Conservation (phyloP, 495 filamentous ascomycete species). For the Penicillium pulvis region DNA sequence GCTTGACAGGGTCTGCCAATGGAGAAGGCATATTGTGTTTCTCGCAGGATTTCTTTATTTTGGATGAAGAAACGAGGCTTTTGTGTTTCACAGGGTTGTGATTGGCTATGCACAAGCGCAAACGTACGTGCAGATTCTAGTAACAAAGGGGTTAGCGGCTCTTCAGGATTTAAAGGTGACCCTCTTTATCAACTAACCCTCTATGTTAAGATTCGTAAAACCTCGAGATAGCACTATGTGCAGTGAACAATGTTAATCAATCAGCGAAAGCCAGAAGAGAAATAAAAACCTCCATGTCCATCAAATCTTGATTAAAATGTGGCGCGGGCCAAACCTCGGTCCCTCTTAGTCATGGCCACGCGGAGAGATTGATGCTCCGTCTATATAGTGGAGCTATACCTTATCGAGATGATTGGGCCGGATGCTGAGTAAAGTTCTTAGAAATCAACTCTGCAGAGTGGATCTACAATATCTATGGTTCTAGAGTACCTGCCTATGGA, state of each 20-base stretch:
- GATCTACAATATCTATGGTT: not conserved
- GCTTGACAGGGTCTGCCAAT: slow-evolving; percentile 45
- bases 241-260: not conserved
- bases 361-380: slow-evolving; percentile 30
- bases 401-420: not conserved
- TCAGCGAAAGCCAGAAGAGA: not conserved
- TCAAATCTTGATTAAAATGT: not conserved
- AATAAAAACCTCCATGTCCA: not conserved
- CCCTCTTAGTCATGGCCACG: slow-evolving; percentile 16
- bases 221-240: not conserved
- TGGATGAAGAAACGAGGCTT: not conserved
- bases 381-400: slow-evolving; percentile 1
- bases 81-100: not conserved
- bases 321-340: not conserved
- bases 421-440: not conserved
- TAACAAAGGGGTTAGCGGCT: not conserved
- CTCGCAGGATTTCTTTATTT: not conserved
- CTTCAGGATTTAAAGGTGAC: not conserved
- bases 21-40: slow-evolving; percentile 31
- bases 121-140: not conserved
- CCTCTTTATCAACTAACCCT: not conserved
- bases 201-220: not conserved
- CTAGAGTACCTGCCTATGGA: not conserved
- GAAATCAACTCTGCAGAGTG: not conserved
- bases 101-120: slow-evolving; percentile 6